Base-by-base conservation (phyloP, 108 stramenopile genomes). In the Cyclotella atomus region DNA sequence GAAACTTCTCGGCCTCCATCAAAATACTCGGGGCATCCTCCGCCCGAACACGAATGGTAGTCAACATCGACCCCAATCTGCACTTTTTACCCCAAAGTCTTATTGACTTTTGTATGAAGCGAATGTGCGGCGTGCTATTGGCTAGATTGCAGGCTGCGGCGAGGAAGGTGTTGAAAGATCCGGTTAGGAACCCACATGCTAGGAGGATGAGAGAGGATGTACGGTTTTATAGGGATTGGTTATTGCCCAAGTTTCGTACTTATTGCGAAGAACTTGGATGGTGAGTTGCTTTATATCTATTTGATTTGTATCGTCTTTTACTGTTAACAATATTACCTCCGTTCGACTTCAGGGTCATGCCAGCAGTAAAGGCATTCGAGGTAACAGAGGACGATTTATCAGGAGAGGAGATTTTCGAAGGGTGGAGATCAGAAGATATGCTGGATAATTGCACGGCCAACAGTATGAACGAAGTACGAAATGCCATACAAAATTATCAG, bases 31-130 rank as follows among this genome's bases (percentile, higher is more conserved):
- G 89, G 15, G 91, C 97, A 0, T 90, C 92, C 0, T 70, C 83
- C 23, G 93, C 92, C 10, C 62, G 77, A 17, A 96, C 96, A 7
- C 79, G 68, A 43, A 73, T 98, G 24, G 83, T 98, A 9, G 90
- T 95, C 25, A 97, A 97, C 68, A 59, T 98, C 32, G 93, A 98
- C 83, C 95, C 95, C 14, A 90, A 93, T 54, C 65, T 95, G 16
- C 61, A 83, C 10, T 79, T 98, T 21, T 72, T 93, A 32, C 96
- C 97, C 2, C 89, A 93, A 59, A 68, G 61, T 27, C 64, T 97
- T n/a, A 68, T 98, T 29, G 97, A 98, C 36, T 97, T 96, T 82
- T 45, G 90, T 38, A 94, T 96, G 88, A 96, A 91, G 60, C 88
- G 92, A 46, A 76, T 96, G 72, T 94, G 93, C 64, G 97, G 97